Conservation (phyloP, 2,329 filamentous ascomycete species). For the Tolypocladium sp. region DNA sequence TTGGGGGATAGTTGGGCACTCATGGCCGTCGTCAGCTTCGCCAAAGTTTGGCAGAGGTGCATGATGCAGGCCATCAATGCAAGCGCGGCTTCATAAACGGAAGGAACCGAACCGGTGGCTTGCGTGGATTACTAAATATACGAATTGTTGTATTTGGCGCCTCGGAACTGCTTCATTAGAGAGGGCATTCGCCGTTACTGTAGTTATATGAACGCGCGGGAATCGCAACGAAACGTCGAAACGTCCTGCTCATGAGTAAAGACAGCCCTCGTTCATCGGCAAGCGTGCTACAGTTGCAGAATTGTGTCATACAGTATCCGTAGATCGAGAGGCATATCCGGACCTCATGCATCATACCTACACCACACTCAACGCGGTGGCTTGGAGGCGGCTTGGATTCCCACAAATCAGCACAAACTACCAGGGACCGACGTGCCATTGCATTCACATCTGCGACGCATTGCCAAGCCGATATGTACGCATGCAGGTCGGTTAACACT, state of each 20-base stretch:
- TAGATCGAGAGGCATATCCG: background rate
- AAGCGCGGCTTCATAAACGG: background rate
- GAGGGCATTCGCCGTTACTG: background rate
- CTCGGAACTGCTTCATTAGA: background rate
- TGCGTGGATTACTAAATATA: background rate
- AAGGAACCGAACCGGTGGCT: background rate
- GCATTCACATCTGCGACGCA: background rate
- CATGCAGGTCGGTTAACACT: background rate
- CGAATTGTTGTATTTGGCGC: background rate
- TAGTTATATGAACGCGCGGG: too few relatives aligned
- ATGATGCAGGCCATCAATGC: background rate
- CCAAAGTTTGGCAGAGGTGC: background rate
- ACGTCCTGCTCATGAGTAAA: too few relatives aligned
- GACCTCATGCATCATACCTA: background rate
- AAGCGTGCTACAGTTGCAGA: background rate
- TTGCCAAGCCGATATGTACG: background rate
- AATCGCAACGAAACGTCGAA: background rate
- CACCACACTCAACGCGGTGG: background rate
- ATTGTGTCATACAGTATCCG: background rate
- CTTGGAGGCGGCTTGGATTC: background rate
- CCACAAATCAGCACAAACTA: too few relatives aligned
- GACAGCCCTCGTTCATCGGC: background rate
- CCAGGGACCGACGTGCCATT: background rate
- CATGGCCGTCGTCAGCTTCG: background rate
- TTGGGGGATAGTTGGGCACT: background rate